Evolutionary conservation across 805 yeast genomes (phyloP), one percentile per base, ranked within the genome.

Genomic region (Clavispora fructus): DNA sequence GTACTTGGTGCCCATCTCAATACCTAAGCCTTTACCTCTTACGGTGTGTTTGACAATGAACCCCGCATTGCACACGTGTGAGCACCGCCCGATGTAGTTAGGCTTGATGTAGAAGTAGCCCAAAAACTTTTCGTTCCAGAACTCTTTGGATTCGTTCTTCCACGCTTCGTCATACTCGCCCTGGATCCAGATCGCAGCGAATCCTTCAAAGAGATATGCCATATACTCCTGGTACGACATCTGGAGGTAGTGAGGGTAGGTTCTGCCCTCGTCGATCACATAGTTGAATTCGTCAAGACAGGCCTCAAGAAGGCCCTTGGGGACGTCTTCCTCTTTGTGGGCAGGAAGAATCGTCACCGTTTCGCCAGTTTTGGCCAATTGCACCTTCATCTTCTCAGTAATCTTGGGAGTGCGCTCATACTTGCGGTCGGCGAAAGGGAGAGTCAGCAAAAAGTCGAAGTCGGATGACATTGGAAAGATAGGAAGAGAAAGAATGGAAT

Each of bases 51-150:
- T 77, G 7, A 91, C 96, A 10, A 89, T 61, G 59, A 91, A 91
- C 0, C 95, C 96, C 0, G 83, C 97, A 61, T 91, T 91, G 58
- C 96, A 88, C 27, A 80, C 83, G 58, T 91, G 97, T 0, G 94
- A 80, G 51, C 92, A 83, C 47, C 96, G 76, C 8, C 95, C 96
- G 2, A 73, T 65, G 60, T 90, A 91, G 64, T 91, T 91, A 14
- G 98, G 96, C 59, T 87, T 89, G 56, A 90, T 72, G 62, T 84
- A 87, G 61, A 83, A 86, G 2, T 86, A 78, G 1, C 97, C 97
- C 39, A 88, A 61, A 49, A 82, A 77, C 7, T 55, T 52, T 0
- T 68, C 58, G 5, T 69, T 65, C 82, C 85, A 80, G 40, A 54
- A 55, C 40, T 71, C 69, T 6, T 57, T 53, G n/a, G 59, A 46